A percentile compares a stretch with the other conserved stretches of the same genome.
Conservation (phyloP, 2,329 filamentous ascomycete species). For the Colletotrichum cuscutae region DNA sequence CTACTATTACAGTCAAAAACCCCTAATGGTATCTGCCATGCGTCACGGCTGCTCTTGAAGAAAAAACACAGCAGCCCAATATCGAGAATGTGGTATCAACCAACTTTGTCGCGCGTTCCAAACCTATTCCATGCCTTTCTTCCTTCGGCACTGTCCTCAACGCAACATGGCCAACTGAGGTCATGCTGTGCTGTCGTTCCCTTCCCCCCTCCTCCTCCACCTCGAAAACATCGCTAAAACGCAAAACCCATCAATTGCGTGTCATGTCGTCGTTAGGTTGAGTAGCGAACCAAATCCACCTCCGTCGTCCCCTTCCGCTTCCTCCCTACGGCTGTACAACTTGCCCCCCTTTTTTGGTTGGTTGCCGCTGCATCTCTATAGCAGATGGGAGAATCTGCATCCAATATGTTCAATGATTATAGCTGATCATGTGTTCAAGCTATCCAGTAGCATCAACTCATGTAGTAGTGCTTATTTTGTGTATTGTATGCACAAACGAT, state of each 20-base stretch:
- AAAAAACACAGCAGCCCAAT: constrained; percentile 22
- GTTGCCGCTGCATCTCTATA: constrained; percentile 24
- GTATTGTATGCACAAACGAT: constrained; percentile 6
- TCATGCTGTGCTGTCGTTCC: background rate
- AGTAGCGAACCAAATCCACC: constrained; percentile 26
- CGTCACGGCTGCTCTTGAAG: constrained; percentile 5
- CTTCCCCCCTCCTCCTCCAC: background rate
- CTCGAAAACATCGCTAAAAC: constrained; percentile 33
- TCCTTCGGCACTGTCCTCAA: background rate
- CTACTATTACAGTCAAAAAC: constrained; percentile 33
- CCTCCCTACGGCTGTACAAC: background rate
- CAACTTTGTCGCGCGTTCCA: constrained; percentile 25
- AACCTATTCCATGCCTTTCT: constrained; percentile 4
- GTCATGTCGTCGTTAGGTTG: constrained; percentile 35
- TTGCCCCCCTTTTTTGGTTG: background rate
- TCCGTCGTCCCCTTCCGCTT: background rate
- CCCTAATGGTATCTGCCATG: constrained; percentile 20
- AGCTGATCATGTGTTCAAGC: constrained; percentile 28
- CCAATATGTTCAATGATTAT: constrained; percentile 34
- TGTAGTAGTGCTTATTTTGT: constrained; percentile 9
- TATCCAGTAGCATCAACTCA: constrained; percentile 28
- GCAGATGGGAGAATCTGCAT: constrained; percentile 28
- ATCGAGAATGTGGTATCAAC: constrained; percentile 33
- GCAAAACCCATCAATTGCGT: constrained; percentile 34
- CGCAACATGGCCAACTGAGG: constrained; percentile 18